phyloP scores from a whole-genome alignment of 352 stramenopile genomes.

The Phytopythium montanum region DNA sequence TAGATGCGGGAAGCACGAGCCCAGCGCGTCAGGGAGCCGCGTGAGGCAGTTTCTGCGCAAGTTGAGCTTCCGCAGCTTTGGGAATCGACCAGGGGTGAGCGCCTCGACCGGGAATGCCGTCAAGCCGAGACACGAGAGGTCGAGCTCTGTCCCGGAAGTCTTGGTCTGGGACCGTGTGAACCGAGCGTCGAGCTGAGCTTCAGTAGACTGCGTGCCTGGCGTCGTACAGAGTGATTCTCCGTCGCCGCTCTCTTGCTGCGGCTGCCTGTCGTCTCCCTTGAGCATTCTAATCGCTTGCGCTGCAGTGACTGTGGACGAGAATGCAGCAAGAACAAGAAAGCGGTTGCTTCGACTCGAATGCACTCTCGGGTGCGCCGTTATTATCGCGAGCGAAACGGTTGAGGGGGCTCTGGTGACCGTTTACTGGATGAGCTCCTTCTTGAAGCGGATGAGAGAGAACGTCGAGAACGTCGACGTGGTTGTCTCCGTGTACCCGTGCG shows the following conservation, averaged over 20 bases:
- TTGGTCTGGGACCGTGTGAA: conserved; percentile 17
- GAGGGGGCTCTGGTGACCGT: not conserved
- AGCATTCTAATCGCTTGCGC: not conserved
- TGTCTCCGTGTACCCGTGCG: conserved; percentile 38
- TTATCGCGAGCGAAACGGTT: not conserved
- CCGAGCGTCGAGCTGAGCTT: conserved; percentile 12
- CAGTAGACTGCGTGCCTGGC: not conserved
- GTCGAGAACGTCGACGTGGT: conserved; percentile 21
- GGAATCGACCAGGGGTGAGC: conserved; percentile 22
- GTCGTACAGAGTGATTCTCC: not conserved
- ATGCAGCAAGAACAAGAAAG: not conserved
- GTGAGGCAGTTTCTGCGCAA: conserved; percentile 39
- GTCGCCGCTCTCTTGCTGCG: not conserved
- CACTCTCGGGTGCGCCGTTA: too few relatives aligned
- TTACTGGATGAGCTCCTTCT: conserved; percentile 23
- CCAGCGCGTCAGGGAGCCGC: conserved; percentile 28
- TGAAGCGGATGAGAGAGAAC: conserved; percentile 57
- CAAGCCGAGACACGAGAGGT: conserved; percentile 44
- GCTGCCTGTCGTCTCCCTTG: conserved; percentile 1
- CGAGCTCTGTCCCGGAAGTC: conserved; percentile 33
- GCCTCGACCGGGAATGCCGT: conserved; percentile 28
- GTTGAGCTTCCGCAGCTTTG: conserved; percentile 40
- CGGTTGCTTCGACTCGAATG: not conserved
- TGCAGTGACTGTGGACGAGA: not conserved
- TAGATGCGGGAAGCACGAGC: conserved; percentile 31